A percentile compares a stretch with the other conserved stretches of the same genome.
These are phyloP conservation scores for Skeletonema potamos DNA, from an alignment of 108 stramenopile species.

Conservation along the genomic window DNA sequence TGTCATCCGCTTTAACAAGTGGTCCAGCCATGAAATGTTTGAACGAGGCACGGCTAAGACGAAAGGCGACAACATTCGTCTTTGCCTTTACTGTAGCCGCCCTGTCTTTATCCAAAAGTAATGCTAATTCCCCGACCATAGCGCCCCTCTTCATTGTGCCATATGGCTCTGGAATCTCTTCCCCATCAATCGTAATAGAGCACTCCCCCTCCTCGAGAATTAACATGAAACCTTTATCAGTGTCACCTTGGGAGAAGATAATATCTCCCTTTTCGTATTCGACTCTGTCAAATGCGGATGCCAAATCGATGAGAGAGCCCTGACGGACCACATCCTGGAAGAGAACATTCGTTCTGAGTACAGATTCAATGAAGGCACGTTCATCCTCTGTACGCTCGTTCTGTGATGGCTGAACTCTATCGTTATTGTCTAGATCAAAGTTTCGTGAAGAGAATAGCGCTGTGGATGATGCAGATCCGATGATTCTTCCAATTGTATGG, in stretches of 20 bases:
- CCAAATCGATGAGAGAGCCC: neutral
- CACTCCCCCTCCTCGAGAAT: constrained; percentile 25
- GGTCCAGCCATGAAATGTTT: neutral
- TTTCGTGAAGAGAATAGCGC: neutral
- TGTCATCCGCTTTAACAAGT: neutral
- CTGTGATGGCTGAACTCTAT: neutral
- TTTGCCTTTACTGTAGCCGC: constrained; percentile 20
- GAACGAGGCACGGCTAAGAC: neutral
- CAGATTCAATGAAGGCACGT: neutral
- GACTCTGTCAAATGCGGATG: constrained; percentile 23
- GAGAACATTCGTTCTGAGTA: neutral
- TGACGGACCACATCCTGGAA: neutral
- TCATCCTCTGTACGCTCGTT: neutral
- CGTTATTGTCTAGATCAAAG: neutral
- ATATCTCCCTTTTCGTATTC: neutral
- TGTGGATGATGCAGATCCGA: neutral
- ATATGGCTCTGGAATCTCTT: constrained; percentile 31
- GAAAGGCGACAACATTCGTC: neutral
- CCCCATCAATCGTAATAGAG: constrained; percentile 23
- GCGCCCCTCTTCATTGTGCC: constrained; percentile 10
- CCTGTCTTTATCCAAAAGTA: constrained; percentile 20
- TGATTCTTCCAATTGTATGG: no score
- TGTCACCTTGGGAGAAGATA: constrained; percentile 30
- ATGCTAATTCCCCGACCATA: constrained; percentile 30
- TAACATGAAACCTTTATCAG: constrained; percentile 22